Conservation (phyloP, 805 yeast species). For the Teunomyces panamensis region DNA sequence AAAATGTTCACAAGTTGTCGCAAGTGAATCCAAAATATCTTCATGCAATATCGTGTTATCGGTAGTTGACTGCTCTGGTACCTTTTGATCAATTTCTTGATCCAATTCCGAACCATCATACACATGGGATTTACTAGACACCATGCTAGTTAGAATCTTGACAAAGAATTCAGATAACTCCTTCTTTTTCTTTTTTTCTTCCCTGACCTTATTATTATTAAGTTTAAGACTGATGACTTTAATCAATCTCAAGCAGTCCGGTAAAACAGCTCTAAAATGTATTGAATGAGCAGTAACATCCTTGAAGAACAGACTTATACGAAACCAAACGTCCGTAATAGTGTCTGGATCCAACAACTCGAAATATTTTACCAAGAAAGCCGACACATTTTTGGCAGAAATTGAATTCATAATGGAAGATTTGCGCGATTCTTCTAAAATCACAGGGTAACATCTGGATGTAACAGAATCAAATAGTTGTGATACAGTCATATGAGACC, state of each 20-base stretch:
- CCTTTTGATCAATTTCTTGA: constrained; percentile 12
- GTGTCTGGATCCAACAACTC: constrained; percentile 70
- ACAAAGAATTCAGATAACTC: constrained; percentile 41
- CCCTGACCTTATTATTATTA: constrained; percentile 57
- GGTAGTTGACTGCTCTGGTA: constrained; percentile 6
- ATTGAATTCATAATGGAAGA: constrained; percentile 50
- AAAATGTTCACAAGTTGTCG: constrained; percentile 33
- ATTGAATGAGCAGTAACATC: constrained; percentile 50
- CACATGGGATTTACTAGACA: constrained; percentile 4
- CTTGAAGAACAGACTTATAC: constrained; percentile 55
- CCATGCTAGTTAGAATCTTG: constrained; percentile 21
- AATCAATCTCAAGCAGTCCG: constrained; percentile 52
- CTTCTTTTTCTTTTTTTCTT: constrained; percentile 60
- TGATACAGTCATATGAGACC: constrained; percentile 72
- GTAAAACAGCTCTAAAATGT: constrained; percentile 47
- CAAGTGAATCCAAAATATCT: constrained; percentile 39
- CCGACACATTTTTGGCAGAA: constrained; percentile 42
- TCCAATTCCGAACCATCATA: constrained; percentile 13
- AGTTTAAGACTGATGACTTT: constrained; percentile 55
- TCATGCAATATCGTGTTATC: constrained; percentile 29
- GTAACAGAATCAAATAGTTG: constrained; percentile 55
- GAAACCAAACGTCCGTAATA: constrained; percentile 73
- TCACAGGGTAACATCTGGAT: constrained; percentile 41
- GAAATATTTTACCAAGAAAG: constrained; percentile 60
- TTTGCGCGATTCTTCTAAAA: constrained; percentile 27